Base-by-base conservation (phyloP, 2,329 filamentous ascomycete species). In the Chaetomium olivaceum region DNA sequence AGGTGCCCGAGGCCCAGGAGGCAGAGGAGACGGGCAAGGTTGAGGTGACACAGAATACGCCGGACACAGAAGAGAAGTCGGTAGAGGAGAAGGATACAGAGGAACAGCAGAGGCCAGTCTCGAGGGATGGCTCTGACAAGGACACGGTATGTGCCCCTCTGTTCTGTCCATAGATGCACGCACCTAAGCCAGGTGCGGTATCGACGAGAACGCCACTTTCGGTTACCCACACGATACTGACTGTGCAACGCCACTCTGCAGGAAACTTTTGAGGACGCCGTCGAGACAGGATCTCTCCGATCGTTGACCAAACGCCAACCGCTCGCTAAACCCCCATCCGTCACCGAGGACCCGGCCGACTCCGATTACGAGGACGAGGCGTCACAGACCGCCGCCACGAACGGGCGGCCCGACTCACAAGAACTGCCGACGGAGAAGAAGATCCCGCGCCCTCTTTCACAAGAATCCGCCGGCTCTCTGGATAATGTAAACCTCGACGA, bases 181-280 rank as follows among this genome's bases (percentile, higher is more conserved):
- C 31, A 23, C 25, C n/a, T 5, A 29, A 29, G 29, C 33, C 16
- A 57, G 58, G 52, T 29, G 59, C 51, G 29, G 29, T 39, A 33
- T 46, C 58, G 25, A 55, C 58, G 48, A 23, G 27, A 61, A 14
- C 68, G 63, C 63, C 62, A 31, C 62, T 60, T 29, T 39, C 46
- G 62, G 29, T 36, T 50, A 48, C 61, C 36, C 39, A 29, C 62
- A 55, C 21, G 19, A 46, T 66, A 62, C 69, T 70, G 62, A 69
- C 39, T 31, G 48, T 64, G 52, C 57, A 63, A 64, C 61, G 29
- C 58, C 60, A 61, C 65, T 60, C 46, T 63, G 52, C 70, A 92
- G 89, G 89, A 93, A 73, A 86, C 85, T 19, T 96, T 96, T 74
- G 92, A 96, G 79, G 92, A 97, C 82, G 92, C 91, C 63, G 80